These are phyloP conservation scores for Xylariaceae sp. DNA, from an alignment of 2,329 filamentous ascomycete genomes.

Conservation along the genomic window DNA sequence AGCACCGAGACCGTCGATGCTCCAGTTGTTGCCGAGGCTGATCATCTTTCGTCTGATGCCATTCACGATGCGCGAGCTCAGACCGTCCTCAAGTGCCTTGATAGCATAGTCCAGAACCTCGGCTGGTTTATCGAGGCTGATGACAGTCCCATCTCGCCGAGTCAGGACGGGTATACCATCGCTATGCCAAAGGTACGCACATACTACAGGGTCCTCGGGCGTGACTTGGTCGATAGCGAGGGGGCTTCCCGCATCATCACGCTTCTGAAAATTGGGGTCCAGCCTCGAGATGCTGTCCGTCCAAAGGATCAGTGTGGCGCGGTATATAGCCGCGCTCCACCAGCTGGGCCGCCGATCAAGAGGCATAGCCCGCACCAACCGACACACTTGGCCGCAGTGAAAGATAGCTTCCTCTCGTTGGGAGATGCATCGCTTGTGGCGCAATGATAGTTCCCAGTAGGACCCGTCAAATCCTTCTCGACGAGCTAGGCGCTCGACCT, in stretches of 20 bases:
- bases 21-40: constrained; percentile 35
- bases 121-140: constrained; percentile 33
- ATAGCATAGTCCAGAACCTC: constrained; percentile 38
- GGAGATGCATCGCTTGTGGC: constrained; percentile 60
- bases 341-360: constrained; percentile 58
- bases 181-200: constrained; percentile 35
- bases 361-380: constrained; percentile 57
- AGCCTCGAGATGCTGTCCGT: constrained; percentile 53
- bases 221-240: constrained; percentile 37
- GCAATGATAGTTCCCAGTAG: constrained; percentile 49
- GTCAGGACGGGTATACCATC: constrained; percentile 35
- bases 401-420: constrained; percentile 60
- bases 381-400: constrained; percentile 64
- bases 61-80: constrained; percentile 39
- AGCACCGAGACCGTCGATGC: constrained; percentile 18
- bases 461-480: constrained; percentile 54
- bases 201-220: constrained; percentile 33
- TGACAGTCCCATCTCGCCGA: constrained; percentile 25
- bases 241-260: constrained; percentile 10
- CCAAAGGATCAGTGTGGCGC: constrained; percentile 61
- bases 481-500: constrained; percentile 63
- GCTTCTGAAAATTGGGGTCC: constrained; percentile 35
- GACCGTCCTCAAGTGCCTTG: constrained; percentile 33
- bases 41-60: constrained; percentile 42
- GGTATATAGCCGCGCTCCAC: constrained; percentile 69